These are phyloP conservation scores for Citrus reticulata DNA, from an alignment of 345 rosid species.

Conservation along the genomic window DNA sequence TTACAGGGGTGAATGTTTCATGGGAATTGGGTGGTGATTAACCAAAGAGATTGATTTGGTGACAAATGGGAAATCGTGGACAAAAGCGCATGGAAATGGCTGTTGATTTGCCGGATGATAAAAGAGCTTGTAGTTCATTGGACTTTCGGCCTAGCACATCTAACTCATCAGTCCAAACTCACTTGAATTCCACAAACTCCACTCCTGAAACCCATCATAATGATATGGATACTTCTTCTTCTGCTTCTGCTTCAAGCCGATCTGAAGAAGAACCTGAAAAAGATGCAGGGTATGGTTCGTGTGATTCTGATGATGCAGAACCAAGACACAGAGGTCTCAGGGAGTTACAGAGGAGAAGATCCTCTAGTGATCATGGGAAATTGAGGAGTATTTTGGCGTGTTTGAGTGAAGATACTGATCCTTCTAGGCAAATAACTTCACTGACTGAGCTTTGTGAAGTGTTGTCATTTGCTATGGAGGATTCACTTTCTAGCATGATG, in stretches of 20 bases:
- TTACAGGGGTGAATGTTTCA: not conserved
- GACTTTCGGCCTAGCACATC: constrained; percentile 78
- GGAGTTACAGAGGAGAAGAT: constrained; percentile 59
- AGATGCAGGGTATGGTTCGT: constrained; percentile 73
- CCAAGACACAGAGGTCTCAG: constrained; percentile 52
- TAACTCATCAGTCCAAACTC: constrained; percentile 56
- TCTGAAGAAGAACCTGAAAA: constrained; percentile 78
- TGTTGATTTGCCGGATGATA: constrained; percentile 86
- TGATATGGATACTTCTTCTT: constrained; percentile 88
- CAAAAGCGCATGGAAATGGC: constrained; percentile 78
- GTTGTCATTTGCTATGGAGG: constrained; percentile 80
- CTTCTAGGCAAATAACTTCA: constrained; percentile 56
- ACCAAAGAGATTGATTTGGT: not conserved
- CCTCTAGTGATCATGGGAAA: constrained; percentile 64
- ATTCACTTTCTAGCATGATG: constrained; percentile 60
- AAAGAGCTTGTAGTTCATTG: constrained; percentile 84
- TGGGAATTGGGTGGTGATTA: not conserved
- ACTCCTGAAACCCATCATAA: constrained; percentile 43
- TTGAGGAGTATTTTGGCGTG: constrained; percentile 49
- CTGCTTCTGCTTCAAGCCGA: constrained; percentile 74
- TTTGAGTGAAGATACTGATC: constrained; percentile 54
- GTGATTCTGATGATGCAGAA: constrained; percentile 73
- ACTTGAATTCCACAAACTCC: constrained; percentile 43
- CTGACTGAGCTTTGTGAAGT: constrained; percentile 89
- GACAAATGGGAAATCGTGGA: constrained; percentile 73